A percentile compares a stretch with the other conserved stretches of the same genome.
Evolutionary conservation across 805 yeast genomes (phyloP).

Genomic region (Nakazawaea peltata): DNA sequence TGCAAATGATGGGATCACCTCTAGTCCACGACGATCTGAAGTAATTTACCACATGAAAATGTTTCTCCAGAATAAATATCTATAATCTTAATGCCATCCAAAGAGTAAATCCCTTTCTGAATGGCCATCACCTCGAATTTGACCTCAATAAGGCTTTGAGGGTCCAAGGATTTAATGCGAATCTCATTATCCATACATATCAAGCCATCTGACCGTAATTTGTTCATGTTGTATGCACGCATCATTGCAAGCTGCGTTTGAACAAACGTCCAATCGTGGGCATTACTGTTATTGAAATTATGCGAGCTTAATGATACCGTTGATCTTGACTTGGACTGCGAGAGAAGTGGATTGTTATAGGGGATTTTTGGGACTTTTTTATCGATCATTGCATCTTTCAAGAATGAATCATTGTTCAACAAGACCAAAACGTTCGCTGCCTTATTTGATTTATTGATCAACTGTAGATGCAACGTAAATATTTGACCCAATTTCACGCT

Average conservation of each 20-base stretch:
- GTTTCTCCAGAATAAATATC: conserved; percentile 61
- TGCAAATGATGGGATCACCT: too few relatives aligned
- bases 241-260: conserved; percentile 23
- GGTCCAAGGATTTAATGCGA: conserved; percentile 51
- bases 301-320: conserved; percentile 13
- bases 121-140: conserved; percentile 53
- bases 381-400: conserved; percentile 23
- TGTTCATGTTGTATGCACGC: conserved; percentile 27
- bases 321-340: conserved; percentile 4
- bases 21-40: conserved; percentile 54
- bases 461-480: conserved; percentile 57
- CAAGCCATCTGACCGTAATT: conserved; percentile 45
- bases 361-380: conserved; percentile 29
- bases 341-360: background rate
- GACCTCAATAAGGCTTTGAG: conserved; percentile 57
- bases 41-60: conserved; percentile 59
- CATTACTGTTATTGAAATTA: conserved; percentile 18
- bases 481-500: conserved; percentile 51
- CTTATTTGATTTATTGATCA: conserved; percentile 50
- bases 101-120: conserved; percentile 53
- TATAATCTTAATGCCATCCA: conserved; percentile 58
- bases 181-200: conserved; percentile 60
- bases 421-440: conserved; percentile 44
- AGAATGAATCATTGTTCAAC: conserved; percentile 24
- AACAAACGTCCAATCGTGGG: conserved; percentile 18